Percentiles rank a stretch among this genome's conserved stretches.
phyloP scores from a whole-genome alignment of 441 rosid genomes.

The Aquilaria agallochum region DNA sequence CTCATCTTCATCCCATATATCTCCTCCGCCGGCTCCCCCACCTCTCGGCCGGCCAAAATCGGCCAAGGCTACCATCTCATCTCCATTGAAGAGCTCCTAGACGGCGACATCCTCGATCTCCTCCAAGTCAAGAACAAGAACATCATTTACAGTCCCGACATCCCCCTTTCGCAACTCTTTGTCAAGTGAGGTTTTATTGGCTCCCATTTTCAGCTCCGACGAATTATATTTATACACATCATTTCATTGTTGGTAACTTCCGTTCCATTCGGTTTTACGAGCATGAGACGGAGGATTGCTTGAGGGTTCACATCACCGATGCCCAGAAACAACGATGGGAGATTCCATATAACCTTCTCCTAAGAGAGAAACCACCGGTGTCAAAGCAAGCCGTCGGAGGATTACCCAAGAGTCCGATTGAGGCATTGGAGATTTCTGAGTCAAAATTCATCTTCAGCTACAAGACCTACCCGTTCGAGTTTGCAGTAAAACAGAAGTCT shows the following conservation, averaged over 20 bases:
- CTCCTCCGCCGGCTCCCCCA: constrained; percentile 1
- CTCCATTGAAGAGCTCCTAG: constrained; percentile 66
- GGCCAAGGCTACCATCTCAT: constrained; percentile 86
- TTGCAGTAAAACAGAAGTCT: no score
- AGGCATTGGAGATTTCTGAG: no score
- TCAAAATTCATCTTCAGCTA: no score
- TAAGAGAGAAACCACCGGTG: constrained; percentile 63
- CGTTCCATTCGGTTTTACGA: constrained; percentile 24
- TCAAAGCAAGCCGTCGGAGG: constrained; percentile 41
- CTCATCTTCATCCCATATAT: no score
- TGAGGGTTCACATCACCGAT: constrained; percentile 85
- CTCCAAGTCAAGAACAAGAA: constrained; percentile 78
- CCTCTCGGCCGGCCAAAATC: constrained; percentile 36
- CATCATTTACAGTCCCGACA: constrained; percentile 75
- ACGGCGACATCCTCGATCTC: constrained; percentile 64
- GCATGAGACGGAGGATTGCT: constrained; percentile 75
- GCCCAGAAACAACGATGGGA: constrained; percentile 89
- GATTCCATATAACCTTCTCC: constrained; percentile 83
- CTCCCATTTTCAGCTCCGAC: no score
- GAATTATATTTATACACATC: no score
- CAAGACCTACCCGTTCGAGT: no score
- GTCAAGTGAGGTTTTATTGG: constrained; percentile 52
- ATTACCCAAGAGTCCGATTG: constrained; percentile 39
- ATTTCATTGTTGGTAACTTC: no score
- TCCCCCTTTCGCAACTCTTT: constrained; percentile 63